Evolutionary conservation across 805 yeast species (phyloP).

Genomic region (Candida nemodendra): DNA sequence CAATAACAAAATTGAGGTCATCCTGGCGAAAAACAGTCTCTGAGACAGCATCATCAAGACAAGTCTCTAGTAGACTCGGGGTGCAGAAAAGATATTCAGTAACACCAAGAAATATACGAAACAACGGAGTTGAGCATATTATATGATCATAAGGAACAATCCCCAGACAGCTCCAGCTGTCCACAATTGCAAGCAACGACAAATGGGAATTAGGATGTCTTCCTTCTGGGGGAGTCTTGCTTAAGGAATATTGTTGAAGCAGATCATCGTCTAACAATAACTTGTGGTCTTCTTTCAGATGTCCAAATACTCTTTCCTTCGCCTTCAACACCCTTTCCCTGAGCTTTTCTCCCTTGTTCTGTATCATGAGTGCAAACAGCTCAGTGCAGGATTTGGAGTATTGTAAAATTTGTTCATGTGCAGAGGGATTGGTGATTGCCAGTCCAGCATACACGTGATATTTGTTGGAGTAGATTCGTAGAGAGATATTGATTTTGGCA

Average conservation of each 20-base stretch:
- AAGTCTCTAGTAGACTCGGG: slow-evolving; percentile 77
- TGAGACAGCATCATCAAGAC: slow-evolving; percentile 67
- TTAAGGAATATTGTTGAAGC: slow-evolving; percentile 75
- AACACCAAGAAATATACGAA: slow-evolving; percentile 90
- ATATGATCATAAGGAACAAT: slow-evolving; percentile 96
- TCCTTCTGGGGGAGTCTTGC: slow-evolving; percentile 66
- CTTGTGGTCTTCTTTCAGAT: slow-evolving; percentile 52
- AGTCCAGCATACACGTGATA: slow-evolving; percentile 99
- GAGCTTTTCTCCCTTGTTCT: slow-evolving; percentile 59
- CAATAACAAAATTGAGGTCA: slow-evolving; percentile 88
- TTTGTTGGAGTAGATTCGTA: slow-evolving; percentile 87
- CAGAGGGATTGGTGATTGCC: slow-evolving; percentile 93
- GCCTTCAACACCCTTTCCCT: slow-evolving; percentile 60
- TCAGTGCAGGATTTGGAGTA: slow-evolving; percentile 84
- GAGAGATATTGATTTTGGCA: slow-evolving; percentile 89
- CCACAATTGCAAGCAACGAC: slow-evolving; percentile 86
- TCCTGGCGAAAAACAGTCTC: slow-evolving; percentile 77
- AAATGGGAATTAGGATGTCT: slow-evolving; percentile 84
- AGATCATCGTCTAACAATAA: slow-evolving; percentile 73
- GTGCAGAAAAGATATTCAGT: slow-evolving; percentile 88
- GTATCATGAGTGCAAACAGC: slow-evolving; percentile 78
- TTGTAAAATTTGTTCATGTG: slow-evolving; percentile 87
- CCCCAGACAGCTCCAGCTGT: slow-evolving; percentile 83
- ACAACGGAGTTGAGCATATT: slow-evolving; percentile 92
- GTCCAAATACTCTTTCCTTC: slow-evolving; percentile 72